Percentiles rank a stretch among this genome's conserved stretches.
These are phyloP conservation scores for Pichia sporocuriosa DNA, from an alignment of 805 yeast genomes.

Conservation along the genomic window DNA sequence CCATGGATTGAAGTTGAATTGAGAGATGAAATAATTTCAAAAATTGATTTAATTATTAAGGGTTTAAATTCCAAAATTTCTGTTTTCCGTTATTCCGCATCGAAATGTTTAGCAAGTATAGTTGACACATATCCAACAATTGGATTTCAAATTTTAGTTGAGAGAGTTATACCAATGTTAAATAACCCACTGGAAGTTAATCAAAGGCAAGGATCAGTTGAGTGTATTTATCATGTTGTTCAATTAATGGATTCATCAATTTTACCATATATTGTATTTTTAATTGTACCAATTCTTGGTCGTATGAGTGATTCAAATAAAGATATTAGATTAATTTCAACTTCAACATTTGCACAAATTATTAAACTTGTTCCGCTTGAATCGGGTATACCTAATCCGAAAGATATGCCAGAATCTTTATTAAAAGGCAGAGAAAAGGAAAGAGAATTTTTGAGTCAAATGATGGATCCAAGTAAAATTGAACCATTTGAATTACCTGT, in stretches of 20 bases:
- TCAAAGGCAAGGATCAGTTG: slow-evolving; percentile 91
- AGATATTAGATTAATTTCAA: slow-evolving; percentile 84
- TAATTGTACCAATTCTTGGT: slow-evolving; percentile 93
- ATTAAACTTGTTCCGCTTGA: slow-evolving; percentile 94
- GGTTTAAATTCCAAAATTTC: slow-evolving; percentile 65
- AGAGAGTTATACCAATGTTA: slow-evolving; percentile 69
- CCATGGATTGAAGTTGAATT: slow-evolving; percentile 50
- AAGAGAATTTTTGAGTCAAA: slow-evolving; percentile 89
- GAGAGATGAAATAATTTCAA: slow-evolving; percentile 42
- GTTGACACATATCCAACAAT: slow-evolving; percentile 61
- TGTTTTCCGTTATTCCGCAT: slow-evolving; percentile 82
- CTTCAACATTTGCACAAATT: slow-evolving; percentile 93
- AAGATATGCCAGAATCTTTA: slow-evolving; percentile 77
- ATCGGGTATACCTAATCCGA: slow-evolving; percentile 95
- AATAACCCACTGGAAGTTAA: slow-evolving; percentile 63
- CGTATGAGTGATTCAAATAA: slow-evolving; percentile 94
- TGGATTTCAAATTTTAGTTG: slow-evolving; percentile 76
- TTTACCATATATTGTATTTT: slow-evolving; percentile 88
- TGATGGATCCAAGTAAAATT: slow-evolving; percentile 95
- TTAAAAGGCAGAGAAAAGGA: slow-evolving; percentile 88
- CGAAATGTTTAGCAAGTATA: slow-evolving; percentile 79
- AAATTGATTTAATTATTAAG: slow-evolving; percentile 44
- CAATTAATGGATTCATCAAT: slow-evolving; percentile 81
- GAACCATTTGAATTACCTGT: slow-evolving; percentile 86
- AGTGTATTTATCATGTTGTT: slow-evolving; percentile 80